A percentile compares a stretch with the other conserved stretches of the same genome.
Conservation (phyloP, 768 basidiomycete genomes). For the Punctularia strigosozonata region DNA sequence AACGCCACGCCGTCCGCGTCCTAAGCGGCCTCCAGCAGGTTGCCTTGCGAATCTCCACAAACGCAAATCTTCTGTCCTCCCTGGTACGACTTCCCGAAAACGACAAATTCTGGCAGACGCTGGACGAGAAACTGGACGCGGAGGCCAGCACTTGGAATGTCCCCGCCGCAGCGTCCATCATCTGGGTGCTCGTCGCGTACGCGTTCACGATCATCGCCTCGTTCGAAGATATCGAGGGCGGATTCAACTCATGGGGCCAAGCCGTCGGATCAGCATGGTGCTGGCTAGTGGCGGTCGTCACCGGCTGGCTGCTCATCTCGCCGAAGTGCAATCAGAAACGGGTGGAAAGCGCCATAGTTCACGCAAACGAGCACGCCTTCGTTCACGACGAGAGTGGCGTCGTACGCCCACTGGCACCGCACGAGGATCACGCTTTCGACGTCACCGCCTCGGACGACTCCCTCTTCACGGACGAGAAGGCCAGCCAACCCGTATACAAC, state of each 20-base stretch:
- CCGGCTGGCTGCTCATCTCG: constrained; percentile 29
- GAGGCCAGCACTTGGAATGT: constrained; percentile 29
- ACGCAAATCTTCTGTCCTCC: constrained; percentile 22
- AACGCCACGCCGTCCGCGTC: constrained; percentile 18
- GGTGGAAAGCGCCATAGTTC: constrained; percentile 16
- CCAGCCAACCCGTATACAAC: constrained; percentile 13
- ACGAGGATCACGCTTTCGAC: constrained; percentile 1
- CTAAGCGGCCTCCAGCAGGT: constrained; percentile 31
- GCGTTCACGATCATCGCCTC: constrained; percentile 22
- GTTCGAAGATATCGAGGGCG: constrained; percentile 6
- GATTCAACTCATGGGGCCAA: constrained; percentile 22
- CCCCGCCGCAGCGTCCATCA: constrained; percentile 25
- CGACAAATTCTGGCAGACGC: constrained; percentile 28
- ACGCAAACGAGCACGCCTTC: constrained; percentile 18
- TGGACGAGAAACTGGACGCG: constrained; percentile 21
- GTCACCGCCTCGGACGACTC: background rate
- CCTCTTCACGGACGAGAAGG: constrained; percentile 7
- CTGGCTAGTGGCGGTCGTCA: constrained; percentile 29
- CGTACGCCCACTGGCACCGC: too few relatives aligned
- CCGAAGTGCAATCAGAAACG: constrained; percentile 25
- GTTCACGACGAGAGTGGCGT: constrained; percentile 10
- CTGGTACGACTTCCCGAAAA: constrained; percentile 30
- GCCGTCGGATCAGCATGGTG: constrained; percentile 29
- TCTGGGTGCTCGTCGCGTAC: constrained; percentile 34
- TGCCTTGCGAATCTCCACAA: constrained; percentile 20